Evolutionary conservation across 2,329 filamentous ascomycete species (phyloP).

Genomic region (Orbilia oligospora): DNA sequence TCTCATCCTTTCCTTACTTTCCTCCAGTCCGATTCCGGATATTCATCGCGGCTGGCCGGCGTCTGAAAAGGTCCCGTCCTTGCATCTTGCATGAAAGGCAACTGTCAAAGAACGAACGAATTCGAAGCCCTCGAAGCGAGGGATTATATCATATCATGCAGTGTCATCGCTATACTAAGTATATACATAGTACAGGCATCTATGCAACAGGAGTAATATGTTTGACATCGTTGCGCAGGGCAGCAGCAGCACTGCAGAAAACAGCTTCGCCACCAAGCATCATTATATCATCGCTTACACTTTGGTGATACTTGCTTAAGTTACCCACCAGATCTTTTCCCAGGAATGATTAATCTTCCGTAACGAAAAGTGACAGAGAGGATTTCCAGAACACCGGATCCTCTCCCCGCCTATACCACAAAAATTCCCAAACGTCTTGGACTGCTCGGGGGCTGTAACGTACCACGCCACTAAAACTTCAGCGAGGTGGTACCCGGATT

Average conservation of each 20-base stretch:
- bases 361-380: slow-evolving; percentile 24
- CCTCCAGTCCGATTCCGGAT: slow-evolving; percentile 55
- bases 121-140: slow-evolving; percentile 50
- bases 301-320: slow-evolving; percentile 13
- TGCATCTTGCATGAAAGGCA: slow-evolving; percentile 54
- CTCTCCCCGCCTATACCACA: slow-evolving; percentile 35
- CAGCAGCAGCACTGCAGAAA: not conserved
- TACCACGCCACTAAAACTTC: slow-evolving; percentile 40
- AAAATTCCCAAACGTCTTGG: slow-evolving; percentile 23
- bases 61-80: slow-evolving; percentile 42
- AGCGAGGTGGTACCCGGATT: slow-evolving; percentile 44
- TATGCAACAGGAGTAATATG: slow-evolving; percentile 31
- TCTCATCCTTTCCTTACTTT: slow-evolving; percentile 42
- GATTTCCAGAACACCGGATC: slow-evolving; percentile 44
- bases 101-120: slow-evolving; percentile 36
- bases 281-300: slow-evolving; percentile 4
- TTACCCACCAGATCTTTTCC: slow-evolving; percentile 12
- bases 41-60: slow-evolving; percentile 46
- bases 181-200: not conserved
- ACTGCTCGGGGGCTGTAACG: slow-evolving; percentile 21
- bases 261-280: slow-evolving; percentile 20
- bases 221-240: slow-evolving; percentile 29
- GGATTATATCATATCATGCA: slow-evolving; percentile 44
- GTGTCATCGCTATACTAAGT: slow-evolving; percentile 33
- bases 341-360: slow-evolving; percentile 21